A percentile compares a stretch with the other conserved stretches of the same genome.
These are phyloP conservation scores for Dipodascus albidus DNA, from an alignment of 805 yeast species.

Conservation along the genomic window DNA sequence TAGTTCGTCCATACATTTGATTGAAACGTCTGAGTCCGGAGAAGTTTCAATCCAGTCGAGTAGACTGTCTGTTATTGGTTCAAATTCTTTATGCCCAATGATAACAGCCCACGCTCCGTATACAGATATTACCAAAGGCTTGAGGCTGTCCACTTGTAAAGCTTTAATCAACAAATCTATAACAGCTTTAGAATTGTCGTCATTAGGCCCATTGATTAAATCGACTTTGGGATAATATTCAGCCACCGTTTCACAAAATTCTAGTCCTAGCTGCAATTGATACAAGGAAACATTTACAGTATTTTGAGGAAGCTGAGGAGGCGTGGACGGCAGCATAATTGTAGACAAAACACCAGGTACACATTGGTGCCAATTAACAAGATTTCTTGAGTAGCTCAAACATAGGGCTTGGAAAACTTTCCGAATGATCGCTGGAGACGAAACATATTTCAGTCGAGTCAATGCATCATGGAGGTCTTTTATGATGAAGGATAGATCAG, in stretches of 20 bases:
- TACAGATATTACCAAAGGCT: not conserved
- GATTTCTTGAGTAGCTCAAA: not conserved
- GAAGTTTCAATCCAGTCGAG: not conserved
- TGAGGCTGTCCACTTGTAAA: not conserved
- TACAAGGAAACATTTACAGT: not conserved
- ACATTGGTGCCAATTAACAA: not conserved
- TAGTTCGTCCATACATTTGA: not conserved
- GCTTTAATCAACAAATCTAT: not conserved
- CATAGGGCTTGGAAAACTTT: not conserved
- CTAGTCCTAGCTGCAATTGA: not conserved
- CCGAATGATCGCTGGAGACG: not conserved
- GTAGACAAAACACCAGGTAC: not conserved
- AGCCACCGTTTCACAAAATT: not conserved
- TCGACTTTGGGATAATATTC: not conserved
- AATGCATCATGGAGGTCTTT: not conserved
- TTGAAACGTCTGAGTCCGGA: not conserved
- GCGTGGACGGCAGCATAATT: not conserved
- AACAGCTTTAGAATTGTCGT: not conserved
- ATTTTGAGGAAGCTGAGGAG: not conserved
- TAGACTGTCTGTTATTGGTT: not conserved
- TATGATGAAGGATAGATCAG: not conserved
- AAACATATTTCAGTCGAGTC: not conserved
- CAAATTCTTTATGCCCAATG: not conserved
- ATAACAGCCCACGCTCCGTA: not conserved
- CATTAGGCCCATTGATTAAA: not conserved